phyloP scores from a whole-genome alignment of 2,329 filamentous ascomycete species.

The Cyphellophora europaea region DNA sequence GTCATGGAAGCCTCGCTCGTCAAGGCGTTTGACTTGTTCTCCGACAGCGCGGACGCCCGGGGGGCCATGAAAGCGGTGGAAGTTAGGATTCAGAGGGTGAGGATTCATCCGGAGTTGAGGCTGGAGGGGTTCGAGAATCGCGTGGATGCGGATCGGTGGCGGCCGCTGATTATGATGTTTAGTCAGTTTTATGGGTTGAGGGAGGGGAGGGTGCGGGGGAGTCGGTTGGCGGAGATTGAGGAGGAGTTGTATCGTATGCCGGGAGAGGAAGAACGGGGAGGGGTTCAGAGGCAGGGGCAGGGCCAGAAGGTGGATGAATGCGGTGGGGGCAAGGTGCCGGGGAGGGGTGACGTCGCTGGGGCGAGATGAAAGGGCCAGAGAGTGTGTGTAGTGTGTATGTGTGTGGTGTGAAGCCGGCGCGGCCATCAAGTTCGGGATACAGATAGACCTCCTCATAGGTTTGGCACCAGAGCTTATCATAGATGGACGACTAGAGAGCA shows the following conservation, averaged over 20 bases:
- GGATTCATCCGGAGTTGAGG: slow-evolving; percentile 25
- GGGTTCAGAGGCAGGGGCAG: too few relatives aligned
- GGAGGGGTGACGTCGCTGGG: too few relatives aligned
- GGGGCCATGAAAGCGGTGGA: slow-evolving; percentile 26
- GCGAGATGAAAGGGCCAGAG: too few relatives aligned
- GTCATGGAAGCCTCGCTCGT: slow-evolving; percentile 35
- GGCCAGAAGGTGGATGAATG: too few relatives aligned
- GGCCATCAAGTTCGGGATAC: too few relatives aligned
- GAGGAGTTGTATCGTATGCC: slow-evolving; percentile 10
- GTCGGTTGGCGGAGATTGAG: slow-evolving; percentile 10
- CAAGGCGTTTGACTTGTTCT: slow-evolving; percentile 23
- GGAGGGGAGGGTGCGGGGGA: slow-evolving; percentile 7
- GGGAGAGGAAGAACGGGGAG: too few relatives aligned
- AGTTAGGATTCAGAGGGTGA: slow-evolving; percentile 27
- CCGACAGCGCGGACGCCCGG: slow-evolving; percentile 20
- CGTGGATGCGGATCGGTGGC: slow-evolving; percentile 34
- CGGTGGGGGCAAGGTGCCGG: too few relatives aligned
- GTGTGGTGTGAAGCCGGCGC: too few relatives aligned
- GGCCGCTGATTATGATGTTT: slow-evolving; percentile 36
- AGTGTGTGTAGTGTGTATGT: too few relatives aligned
- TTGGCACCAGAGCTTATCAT: too few relatives aligned
- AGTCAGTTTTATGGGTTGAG: slow-evolving; percentile 33
- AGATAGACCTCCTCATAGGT: too few relatives aligned
- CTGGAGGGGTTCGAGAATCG: slow-evolving; percentile 26
- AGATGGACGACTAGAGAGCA: too few relatives aligned